These are phyloP conservation scores for Ilex aquifolium DNA, from an alignment of 257 asterid species.

Conservation along the genomic window DNA sequence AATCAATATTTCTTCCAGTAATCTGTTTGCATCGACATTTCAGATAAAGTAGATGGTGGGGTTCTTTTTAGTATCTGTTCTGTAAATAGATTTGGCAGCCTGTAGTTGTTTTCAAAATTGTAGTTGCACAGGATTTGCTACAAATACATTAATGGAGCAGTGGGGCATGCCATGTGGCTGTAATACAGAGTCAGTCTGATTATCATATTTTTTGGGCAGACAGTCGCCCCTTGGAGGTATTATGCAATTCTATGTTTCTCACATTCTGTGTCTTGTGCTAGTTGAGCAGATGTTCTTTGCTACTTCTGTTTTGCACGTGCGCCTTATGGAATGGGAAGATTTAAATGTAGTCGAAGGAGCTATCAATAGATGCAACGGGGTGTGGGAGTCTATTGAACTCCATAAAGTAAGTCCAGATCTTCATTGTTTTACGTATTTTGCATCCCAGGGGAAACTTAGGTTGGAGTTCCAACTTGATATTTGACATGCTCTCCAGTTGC, in stretches of 20 bases:
- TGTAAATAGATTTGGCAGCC: slow-evolving; percentile 8
- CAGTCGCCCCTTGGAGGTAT: neutral
- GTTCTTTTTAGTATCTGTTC: neutral
- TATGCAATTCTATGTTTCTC: slow-evolving; percentile 10
- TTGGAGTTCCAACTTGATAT: neutral
- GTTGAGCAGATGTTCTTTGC: slow-evolving; percentile 83
- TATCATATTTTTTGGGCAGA: slow-evolving; percentile 3
- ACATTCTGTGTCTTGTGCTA: slow-evolving; percentile 25
- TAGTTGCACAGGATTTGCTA: neutral
- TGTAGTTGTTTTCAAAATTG: slow-evolving; percentile 2
- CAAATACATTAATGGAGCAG: slow-evolving; percentile 4
- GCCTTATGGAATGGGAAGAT: slow-evolving; percentile 79
- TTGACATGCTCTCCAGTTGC: neutral
- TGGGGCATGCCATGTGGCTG: slow-evolving; percentile 3
- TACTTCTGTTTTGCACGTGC: slow-evolving; percentile 85
- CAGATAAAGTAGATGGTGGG: neutral
- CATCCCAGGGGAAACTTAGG: neutral
- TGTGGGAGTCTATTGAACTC: slow-evolving; percentile 79
- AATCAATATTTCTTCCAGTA: slow-evolving; percentile 9
- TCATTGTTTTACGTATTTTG: slow-evolving; percentile 3
- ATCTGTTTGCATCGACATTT: neutral
- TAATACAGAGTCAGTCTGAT: neutral
- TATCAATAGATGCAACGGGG: slow-evolving; percentile 57
- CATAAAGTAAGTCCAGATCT: slow-evolving; percentile 49
- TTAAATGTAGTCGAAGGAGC: slow-evolving; percentile 72